Evolutionary conservation across 768 basidiomycete genomes (phyloP).

Genomic region (Mycena olivaceomarginata): DNA sequence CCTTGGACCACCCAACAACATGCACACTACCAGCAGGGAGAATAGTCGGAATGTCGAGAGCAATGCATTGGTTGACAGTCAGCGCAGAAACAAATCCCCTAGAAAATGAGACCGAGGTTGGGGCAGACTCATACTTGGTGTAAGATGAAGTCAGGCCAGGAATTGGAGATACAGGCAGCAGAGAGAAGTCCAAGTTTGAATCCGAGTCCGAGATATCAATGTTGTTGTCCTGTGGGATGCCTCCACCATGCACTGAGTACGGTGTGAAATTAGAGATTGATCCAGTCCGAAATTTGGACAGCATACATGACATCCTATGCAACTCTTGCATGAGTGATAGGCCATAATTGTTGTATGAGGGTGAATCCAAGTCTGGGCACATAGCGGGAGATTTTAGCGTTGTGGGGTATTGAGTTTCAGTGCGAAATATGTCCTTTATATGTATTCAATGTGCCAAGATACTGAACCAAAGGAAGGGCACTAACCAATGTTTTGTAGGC

Average conservation of each 20-base stretch:
- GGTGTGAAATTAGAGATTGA: not conserved
- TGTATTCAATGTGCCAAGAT: too few relatives aligned
- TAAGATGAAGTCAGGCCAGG: not conserved
- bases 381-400: not conserved
- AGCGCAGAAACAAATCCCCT: not conserved
- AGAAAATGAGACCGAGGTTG: not conserved
- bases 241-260: not conserved
- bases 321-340: too few relatives aligned
- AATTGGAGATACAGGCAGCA: not conserved
- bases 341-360: not conserved
- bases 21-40: slow-evolving; percentile 1
- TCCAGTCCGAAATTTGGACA: too few relatives aligned
- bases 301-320: too few relatives aligned
- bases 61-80: not conserved
- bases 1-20: not conserved
- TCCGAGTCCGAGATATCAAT: not conserved
- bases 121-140: not conserved
- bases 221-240: not conserved
- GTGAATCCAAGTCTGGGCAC: not conserved
- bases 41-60: slow-evolving; percentile 3
- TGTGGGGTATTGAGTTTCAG: not conserved
- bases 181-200: not conserved
- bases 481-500: too few relatives aligned
- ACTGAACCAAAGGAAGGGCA: too few relatives aligned
- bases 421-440: not conserved